A percentile compares a stretch with the other conserved stretches of the same genome.
Evolutionary conservation across 2,329 filamentous ascomycete species (phyloP).

Genomic region (Emmonsia crescens): DNA sequence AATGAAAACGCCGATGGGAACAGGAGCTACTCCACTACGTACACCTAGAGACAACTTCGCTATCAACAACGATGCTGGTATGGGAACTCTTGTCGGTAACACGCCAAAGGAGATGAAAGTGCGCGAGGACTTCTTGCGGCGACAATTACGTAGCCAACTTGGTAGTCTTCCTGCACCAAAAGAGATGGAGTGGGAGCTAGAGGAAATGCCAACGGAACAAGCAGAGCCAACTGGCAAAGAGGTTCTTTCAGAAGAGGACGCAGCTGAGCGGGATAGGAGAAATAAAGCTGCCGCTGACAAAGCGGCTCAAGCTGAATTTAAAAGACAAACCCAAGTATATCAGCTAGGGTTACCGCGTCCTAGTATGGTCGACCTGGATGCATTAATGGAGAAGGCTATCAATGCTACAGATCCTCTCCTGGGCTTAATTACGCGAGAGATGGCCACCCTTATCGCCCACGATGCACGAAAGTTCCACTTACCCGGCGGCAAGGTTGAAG

Average conservation of each 20-base stretch:
- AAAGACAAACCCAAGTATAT: conserved; percentile 80
- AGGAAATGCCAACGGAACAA: conserved; percentile 69
- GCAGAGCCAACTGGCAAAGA: conserved; percentile 44
- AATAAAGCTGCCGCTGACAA: conserved; percentile 54
- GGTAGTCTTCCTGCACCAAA: conserved; percentile 82
- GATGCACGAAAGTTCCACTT: conserved; percentile 68
- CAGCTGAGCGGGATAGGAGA: conserved; percentile 64
- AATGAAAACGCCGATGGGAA: conserved; percentile 45
- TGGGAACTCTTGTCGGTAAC: conserved; percentile 56
- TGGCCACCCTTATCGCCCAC: conserved; percentile 66
- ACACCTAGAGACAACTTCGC: conserved; percentile 82
- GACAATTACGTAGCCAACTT: conserved; percentile 53
- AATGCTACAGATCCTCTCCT: conserved; percentile 53
- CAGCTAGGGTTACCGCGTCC: conserved; percentile 75
- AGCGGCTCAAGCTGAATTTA: conserved; percentile 58
- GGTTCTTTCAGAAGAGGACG: conserved; percentile 52
- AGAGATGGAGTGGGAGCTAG: conserved; percentile 87
- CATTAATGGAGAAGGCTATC: conserved; percentile 54
- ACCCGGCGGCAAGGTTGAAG: conserved; percentile 55
- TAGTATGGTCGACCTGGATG: conserved; percentile 56
- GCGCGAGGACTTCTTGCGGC: conserved; percentile 57
- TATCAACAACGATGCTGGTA: conserved; percentile 61
- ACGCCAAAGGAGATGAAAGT: conserved; percentile 68
- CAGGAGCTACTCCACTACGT: conserved; percentile 72
- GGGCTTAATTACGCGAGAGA: conserved; percentile 62